Evolutionary conservation across 1,284 basidiomycete genomes (phyloP).

Genomic region (Exobasidium cylindrosporum): DNA sequence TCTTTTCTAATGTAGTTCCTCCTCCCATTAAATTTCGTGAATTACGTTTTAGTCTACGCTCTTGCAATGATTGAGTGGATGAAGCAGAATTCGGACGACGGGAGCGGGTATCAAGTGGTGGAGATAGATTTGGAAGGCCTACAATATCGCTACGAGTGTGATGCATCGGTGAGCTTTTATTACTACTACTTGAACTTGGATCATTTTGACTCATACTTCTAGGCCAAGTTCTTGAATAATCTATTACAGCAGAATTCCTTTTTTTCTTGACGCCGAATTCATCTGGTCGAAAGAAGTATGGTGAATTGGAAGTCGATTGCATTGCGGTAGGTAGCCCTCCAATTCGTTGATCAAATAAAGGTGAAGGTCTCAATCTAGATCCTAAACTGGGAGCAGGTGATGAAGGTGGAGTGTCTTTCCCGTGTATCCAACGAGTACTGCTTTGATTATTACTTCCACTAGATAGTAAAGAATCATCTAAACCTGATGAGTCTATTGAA

Average conservation of each 20-base stretch:
- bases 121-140: not conserved
- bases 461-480: conserved; percentile 8
- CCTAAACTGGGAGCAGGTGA: conserved; percentile 5
- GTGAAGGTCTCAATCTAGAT: not conserved
- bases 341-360: not conserved
- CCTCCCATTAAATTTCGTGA: not conserved
- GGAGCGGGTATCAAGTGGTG: not conserved
- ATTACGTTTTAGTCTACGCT: not conserved
- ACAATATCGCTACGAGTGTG: not conserved
- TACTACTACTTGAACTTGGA: not conserved
- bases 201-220: not conserved
- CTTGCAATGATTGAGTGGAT: not conserved
- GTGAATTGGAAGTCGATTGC: not conserved
- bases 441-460: not conserved
- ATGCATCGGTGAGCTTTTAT: not conserved
- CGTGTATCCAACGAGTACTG: conserved; percentile 6
- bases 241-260: not conserved
- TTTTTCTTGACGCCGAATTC: not conserved
- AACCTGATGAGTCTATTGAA: conserved; percentile 4
- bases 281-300: not conserved
- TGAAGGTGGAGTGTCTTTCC: conserved; percentile 4
- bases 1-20: not conserved
- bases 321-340: not conserved
- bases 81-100: not conserved
- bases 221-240: not conserved